These are phyloP conservation scores for Micractinium sp. DNA, from an alignment of 139 green algal species.

Conservation along the genomic window DNA sequence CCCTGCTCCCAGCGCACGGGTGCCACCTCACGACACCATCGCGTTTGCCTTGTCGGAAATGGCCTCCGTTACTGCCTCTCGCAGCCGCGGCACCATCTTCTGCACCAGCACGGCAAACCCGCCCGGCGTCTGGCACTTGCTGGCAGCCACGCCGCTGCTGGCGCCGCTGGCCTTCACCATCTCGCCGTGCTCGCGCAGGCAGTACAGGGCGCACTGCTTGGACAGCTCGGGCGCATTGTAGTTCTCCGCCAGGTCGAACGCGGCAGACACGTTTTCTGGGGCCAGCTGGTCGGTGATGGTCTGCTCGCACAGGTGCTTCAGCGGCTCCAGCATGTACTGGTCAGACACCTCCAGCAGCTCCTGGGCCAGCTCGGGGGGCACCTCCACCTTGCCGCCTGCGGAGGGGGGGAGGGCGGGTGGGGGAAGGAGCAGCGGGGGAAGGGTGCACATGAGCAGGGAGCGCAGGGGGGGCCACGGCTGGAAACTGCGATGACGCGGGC, in stretches of 20 bases:
- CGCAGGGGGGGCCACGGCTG: not conserved
- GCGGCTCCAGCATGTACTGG: slow-evolving; percentile 94
- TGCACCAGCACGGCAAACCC: slow-evolving; percentile 15
- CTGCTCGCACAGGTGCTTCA: slow-evolving; percentile 94
- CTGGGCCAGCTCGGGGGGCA: slow-evolving; percentile 70
- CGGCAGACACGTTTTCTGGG: slow-evolving; percentile 79
- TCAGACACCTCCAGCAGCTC: slow-evolving; percentile 82
- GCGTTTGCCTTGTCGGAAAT: slow-evolving; percentile 15
- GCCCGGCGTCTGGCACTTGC: not conserved
- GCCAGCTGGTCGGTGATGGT: slow-evolving; percentile 77
- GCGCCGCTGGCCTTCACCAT: slow-evolving; percentile 47
- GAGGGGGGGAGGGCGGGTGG: not conserved
- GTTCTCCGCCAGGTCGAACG: slow-evolving; percentile 85
- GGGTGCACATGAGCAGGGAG: not conserved
- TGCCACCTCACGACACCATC: slow-evolving; percentile 4
- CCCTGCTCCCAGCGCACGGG: too few relatives aligned
- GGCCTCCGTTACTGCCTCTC: slow-evolving; percentile 6
- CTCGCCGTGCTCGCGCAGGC: slow-evolving; percentile 82
- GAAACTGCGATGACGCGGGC: not conserved
- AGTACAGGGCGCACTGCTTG: slow-evolving; percentile 87
- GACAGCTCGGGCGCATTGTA: slow-evolving; percentile 84
- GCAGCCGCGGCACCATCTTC: slow-evolving; percentile 30
- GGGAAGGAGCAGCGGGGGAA: not conserved
- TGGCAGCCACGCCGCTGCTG: not conserved
- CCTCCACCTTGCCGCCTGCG: slow-evolving; percentile 62